These are phyloP conservation scores for Diddensiella transvaalensis DNA, from an alignment of 805 yeast genomes.

Conservation along the genomic window DNA sequence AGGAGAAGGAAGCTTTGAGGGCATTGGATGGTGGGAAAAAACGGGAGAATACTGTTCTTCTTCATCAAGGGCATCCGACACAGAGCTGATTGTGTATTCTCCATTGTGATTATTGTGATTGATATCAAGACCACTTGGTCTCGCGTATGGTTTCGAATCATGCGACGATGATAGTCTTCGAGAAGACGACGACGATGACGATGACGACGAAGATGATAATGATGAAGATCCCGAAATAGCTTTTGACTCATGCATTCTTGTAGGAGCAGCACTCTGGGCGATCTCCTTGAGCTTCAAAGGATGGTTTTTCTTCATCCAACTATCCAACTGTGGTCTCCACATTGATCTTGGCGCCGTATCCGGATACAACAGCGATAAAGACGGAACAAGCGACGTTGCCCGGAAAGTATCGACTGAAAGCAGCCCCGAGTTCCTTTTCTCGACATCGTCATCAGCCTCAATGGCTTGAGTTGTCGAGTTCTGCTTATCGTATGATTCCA, in stretches of 20 bases:
- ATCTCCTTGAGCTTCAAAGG: constrained; percentile 29
- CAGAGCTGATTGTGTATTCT: neutral
- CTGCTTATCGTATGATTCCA: no score
- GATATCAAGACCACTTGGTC: neutral
- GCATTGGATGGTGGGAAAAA: neutral
- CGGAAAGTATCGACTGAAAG: constrained; percentile 6
- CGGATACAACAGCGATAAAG: constrained; percentile 32
- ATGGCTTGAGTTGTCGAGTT: no score
- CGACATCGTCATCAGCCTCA: no score
- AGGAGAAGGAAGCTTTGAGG: constrained; percentile 16
- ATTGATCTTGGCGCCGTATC: constrained; percentile 37
- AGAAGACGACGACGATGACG: neutral
- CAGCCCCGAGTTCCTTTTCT: no score
- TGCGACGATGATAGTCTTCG: constrained; percentile 1
- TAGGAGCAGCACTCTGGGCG: constrained; percentile 3
- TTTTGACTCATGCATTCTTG: neutral
- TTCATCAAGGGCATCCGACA: neutral
- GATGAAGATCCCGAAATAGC: neutral
- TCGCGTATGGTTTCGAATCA: constrained; percentile 6
- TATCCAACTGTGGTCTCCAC: constrained; percentile 37
- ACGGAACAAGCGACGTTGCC: constrained; percentile 17
- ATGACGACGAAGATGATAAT: neutral
- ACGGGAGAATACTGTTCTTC: neutral
- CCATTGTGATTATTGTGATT: no score
- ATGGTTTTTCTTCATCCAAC: constrained; percentile 35